Evolutionary conservation across 805 yeast genomes (phyloP), one percentile per base, ranked within the genome.

Genomic region (Spencermartinsiella europaea): DNA sequence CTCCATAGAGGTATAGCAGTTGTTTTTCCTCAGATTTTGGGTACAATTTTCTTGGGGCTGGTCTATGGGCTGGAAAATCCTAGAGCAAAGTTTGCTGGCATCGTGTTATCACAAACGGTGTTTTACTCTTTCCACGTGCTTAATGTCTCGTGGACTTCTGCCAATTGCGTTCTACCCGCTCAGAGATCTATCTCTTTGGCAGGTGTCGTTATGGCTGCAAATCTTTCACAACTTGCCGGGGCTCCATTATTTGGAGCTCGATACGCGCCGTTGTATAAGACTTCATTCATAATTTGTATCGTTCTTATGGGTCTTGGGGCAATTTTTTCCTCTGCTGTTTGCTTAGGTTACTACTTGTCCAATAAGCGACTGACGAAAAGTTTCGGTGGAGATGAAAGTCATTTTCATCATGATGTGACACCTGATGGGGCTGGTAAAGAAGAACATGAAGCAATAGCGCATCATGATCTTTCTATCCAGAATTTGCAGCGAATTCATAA

Each of bases 151-250:
- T 47, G 50, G 50, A 47, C 50, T 2, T 47, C 50, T 17, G 50
- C 50, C 19, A 47, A 47, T 40, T 47, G 50, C 31, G 37, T 47
- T 17, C 33, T 47, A 7, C 50, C 50, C n/a, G 50, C 43, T 17
- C 50, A 47, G 33, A 16, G 50, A 27, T 47, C 50, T 8, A 19
- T 47, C 14, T 20, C 50, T 10, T 28, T 47, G 7, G 50, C 50
- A 21, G 50, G 44, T n/a, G 50, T 47, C 3, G 44, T 47, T 15
- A 47, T 47, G 50, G 40, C 50, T 14, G 50, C 50, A 3, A 47
- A 47, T 22, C 33, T 47, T 4, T 39, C 47, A 2, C 50, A 47
- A 34, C 28, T 47, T 34, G 50, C 50, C 8, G 50, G 50, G 14
- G 50, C 50, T 14, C 47, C 50, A 2, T 38, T 47, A 7, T 47